A percentile compares a stretch with the other conserved stretches of the same genome.
These are phyloP conservation scores for Choanephora cucurbitarum DNA, from an alignment of 371 early-diverging fungal genomes.

Conservation along the genomic window DNA sequence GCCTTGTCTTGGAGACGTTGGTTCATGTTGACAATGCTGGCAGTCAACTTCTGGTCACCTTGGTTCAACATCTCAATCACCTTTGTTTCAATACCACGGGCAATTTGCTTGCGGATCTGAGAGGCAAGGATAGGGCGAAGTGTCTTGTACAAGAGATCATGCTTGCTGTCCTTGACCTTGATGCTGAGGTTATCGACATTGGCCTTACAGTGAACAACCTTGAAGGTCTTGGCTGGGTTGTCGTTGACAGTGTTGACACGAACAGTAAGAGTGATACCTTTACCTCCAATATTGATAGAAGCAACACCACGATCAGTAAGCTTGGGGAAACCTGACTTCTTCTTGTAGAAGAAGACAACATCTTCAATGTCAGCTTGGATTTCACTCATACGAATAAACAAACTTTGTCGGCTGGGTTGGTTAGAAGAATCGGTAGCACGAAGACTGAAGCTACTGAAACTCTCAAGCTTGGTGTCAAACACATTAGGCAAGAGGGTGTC, in stretches of 20 bases:
- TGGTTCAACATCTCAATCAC: constrained; percentile 35
- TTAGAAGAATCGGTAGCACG: constrained; percentile 26
- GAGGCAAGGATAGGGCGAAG: constrained; percentile 52
- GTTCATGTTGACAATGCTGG: constrained; percentile 24
- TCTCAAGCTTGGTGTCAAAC: constrained; percentile 52
- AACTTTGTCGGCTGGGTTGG: constrained; percentile 45
- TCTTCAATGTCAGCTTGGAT: constrained; percentile 40
- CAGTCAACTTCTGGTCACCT: constrained; percentile 39
- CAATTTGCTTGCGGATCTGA: constrained; percentile 54
- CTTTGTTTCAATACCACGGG: constrained; percentile 47
- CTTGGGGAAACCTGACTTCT: constrained; percentile 61
- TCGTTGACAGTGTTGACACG: constrained; percentile 37
- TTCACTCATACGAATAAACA: constrained; percentile 33
- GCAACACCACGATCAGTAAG: constrained; percentile 64
- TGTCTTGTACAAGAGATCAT: constrained; percentile 50
- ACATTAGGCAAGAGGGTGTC: constrained; percentile 61
- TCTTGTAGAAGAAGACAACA: constrained; percentile 61
- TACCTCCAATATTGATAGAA: constrained; percentile 45
- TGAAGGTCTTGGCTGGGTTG: constrained; percentile 34
- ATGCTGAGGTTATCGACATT: constrained; percentile 56
- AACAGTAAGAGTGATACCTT: constrained; percentile 52
- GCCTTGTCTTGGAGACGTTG: constrained; percentile 25
- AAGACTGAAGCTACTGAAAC: constrained; percentile 43
- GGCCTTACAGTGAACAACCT: constrained; percentile 39
- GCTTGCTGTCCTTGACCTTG: constrained; percentile 48